phyloP scores from a whole-genome alignment of 176 grass and related monocot species.

The Juncus inflexus region DNA sequence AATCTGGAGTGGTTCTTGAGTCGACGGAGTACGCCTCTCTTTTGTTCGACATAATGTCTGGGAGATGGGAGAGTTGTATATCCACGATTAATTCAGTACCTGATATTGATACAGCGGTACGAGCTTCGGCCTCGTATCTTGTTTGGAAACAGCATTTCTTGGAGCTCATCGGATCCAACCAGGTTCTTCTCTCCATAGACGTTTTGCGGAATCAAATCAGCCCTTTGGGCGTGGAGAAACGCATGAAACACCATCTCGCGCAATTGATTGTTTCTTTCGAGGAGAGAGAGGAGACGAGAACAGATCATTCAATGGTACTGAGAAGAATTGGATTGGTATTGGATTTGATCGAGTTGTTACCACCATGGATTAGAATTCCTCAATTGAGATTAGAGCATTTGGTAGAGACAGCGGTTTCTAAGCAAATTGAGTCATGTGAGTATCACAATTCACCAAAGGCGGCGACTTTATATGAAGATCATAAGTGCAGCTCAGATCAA shows the following conservation, averaged over 20 bases:
- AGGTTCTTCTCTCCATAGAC: slow-evolving; percentile 43
- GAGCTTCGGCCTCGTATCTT: slow-evolving; percentile 45
- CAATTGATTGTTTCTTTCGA: slow-evolving; percentile 50
- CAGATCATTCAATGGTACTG: slow-evolving; percentile 34
- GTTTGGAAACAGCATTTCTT: slow-evolving; percentile 82
- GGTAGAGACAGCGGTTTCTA: slow-evolving; percentile 58
- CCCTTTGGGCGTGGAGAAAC: slow-evolving; percentile 47
- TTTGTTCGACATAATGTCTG: slow-evolving; percentile 60
- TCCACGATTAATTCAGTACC: slow-evolving; percentile 48
- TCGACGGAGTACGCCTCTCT: slow-evolving; percentile 55
- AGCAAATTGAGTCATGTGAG: slow-evolving; percentile 63
- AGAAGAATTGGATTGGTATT: slow-evolving; percentile 71
- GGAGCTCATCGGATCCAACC: slow-evolving; percentile 63
- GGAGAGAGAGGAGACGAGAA: slow-evolving; percentile 43
- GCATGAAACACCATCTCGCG: slow-evolving; percentile 56
- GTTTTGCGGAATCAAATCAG: slow-evolving; percentile 64
- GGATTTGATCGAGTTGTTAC: slow-evolving; percentile 73
- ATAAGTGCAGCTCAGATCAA: slow-evolving; percentile 62
- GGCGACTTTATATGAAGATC: slow-evolving; percentile 74
- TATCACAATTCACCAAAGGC: slow-evolving; percentile 77
- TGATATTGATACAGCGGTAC: slow-evolving; percentile 32
- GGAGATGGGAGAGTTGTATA: slow-evolving; percentile 71
- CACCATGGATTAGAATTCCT: slow-evolving; percentile 57
- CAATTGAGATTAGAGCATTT: slow-evolving; percentile 59
- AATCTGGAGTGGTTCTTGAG: slow-evolving; percentile 70